Percentiles rank a stretch among this genome's conserved stretches.
phyloP scores from a whole-genome alignment of 2,329 filamentous ascomycete species.

The Mollisiaceae sp. region DNA sequence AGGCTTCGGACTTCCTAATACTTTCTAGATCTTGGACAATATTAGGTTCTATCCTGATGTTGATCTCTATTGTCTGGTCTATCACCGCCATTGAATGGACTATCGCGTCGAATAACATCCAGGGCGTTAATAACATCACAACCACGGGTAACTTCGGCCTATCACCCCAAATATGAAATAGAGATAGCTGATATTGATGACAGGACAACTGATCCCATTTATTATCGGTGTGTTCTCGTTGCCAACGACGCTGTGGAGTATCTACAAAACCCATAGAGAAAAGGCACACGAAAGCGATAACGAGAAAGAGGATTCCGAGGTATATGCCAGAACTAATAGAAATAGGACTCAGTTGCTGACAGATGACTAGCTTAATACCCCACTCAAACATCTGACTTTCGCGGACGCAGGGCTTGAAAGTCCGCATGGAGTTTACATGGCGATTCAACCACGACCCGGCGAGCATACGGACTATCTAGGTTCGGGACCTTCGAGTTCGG shows the following conservation, averaged over 20 bases:
- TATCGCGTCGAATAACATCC: background rate
- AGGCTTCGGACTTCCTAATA: background rate
- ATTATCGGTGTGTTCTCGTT: slow-evolving; percentile 1
- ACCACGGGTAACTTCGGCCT: background rate
- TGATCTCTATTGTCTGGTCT: background rate
- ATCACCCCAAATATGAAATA: background rate
- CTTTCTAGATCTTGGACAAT: background rate
- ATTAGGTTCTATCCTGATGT: background rate
- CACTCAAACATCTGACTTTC: background rate
- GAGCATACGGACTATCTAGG: background rate
- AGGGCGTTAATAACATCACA: background rate
- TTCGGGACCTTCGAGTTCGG: background rate
- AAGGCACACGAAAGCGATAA: background rate
- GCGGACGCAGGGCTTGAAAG: background rate
- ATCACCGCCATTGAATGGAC: background rate
- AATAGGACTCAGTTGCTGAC: background rate
- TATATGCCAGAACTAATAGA: background rate
- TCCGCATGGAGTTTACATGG: background rate
- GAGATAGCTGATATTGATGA: background rate
- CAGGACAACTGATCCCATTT: slow-evolving; percentile 1
- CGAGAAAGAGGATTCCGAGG: background rate
- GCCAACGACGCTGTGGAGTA: background rate
- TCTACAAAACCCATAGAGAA: background rate
- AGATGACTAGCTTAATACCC: background rate
- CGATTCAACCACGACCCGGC: background rate